Percentiles rank a stretch among this genome's conserved stretches.
Conservation (phyloP, 306 rosid genomes). For the Quercus variabilis region DNA sequence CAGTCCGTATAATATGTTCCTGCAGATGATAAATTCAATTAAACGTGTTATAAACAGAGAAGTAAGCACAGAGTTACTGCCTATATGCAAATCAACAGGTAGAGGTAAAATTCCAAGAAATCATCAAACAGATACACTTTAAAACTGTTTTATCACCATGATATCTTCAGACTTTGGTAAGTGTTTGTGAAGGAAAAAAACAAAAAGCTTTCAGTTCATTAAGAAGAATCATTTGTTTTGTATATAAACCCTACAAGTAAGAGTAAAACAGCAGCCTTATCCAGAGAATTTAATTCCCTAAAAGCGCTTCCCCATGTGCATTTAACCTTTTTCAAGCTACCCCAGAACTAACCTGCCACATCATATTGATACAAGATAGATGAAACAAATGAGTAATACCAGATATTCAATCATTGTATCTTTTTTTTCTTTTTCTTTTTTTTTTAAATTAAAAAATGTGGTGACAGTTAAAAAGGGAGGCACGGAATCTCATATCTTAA, state of each 20-base stretch:
- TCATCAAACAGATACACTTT: slow-evolving; percentile 1
- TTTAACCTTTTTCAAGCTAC: slow-evolving; percentile 32
- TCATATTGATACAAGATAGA: slow-evolving; percentile 28
- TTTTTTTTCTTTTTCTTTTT: not conserved
- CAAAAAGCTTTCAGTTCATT: slow-evolving; percentile 1
- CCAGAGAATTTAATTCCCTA: slow-evolving; percentile 32
- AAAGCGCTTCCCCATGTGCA: slow-evolving; percentile 52
- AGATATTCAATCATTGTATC: slow-evolving; percentile 39
- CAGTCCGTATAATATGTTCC: slow-evolving; percentile 76
- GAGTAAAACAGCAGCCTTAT: slow-evolving; percentile 22
- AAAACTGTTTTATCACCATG: slow-evolving; percentile 7
- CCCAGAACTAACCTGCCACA: slow-evolving; percentile 33
- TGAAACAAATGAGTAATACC: slow-evolving; percentile 26
- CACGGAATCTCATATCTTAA: slow-evolving; percentile 23
- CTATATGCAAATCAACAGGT: not conserved
- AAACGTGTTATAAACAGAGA: not conserved
- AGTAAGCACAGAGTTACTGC: not conserved
- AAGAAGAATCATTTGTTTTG: slow-evolving; percentile 25
- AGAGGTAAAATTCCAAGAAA: not conserved
- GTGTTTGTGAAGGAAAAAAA: not conserved
- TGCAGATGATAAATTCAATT: slow-evolving; percentile 19
- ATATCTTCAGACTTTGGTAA: not conserved
- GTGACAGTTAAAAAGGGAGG: slow-evolving; percentile 34
- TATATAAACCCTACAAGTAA: slow-evolving; percentile 28
- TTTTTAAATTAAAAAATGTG: slow-evolving; percentile 16